Conservation (phyloP, 148 eudicot species). For the Pharnaceum exiguum region DNA sequence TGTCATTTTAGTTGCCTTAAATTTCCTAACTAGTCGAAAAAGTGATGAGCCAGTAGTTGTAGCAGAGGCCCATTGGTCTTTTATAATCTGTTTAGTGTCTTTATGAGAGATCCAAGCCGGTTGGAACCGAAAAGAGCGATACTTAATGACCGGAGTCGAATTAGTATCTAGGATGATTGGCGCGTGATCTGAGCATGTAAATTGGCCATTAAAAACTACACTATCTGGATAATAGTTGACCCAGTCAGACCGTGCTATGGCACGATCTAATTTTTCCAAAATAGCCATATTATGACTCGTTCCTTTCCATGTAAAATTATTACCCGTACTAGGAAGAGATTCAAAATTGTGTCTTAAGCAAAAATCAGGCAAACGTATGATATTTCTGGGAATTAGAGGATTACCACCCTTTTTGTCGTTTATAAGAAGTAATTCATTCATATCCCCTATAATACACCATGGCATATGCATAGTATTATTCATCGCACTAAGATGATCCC, state of each 20-base stretch:
- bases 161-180: background rate
- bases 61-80: too few relatives aligned
- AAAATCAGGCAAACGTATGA: background rate
- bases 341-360: background rate
- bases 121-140: background rate
- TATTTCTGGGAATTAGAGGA: background rate
- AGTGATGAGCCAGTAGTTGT: too few relatives aligned
- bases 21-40: too few relatives aligned
- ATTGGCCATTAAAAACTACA: background rate
- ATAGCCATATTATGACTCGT: background rate
- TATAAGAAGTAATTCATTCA: background rate
- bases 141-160: background rate
- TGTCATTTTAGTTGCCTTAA: too few relatives aligned
- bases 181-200: background rate
- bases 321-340: background rate
- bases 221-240: background rate
- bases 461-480: background rate
- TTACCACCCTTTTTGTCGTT: background rate
- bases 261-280: background rate
- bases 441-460: background rate
- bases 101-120: background rate
- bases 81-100: background rate
- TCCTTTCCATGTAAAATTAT: background rate
- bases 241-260: background rate
- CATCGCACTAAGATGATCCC: background rate